Percentiles rank a stretch among this genome's conserved stretches.
Conservation (phyloP, 495 filamentous ascomycete genomes). For the Talaromyces trachyspermus region DNA sequence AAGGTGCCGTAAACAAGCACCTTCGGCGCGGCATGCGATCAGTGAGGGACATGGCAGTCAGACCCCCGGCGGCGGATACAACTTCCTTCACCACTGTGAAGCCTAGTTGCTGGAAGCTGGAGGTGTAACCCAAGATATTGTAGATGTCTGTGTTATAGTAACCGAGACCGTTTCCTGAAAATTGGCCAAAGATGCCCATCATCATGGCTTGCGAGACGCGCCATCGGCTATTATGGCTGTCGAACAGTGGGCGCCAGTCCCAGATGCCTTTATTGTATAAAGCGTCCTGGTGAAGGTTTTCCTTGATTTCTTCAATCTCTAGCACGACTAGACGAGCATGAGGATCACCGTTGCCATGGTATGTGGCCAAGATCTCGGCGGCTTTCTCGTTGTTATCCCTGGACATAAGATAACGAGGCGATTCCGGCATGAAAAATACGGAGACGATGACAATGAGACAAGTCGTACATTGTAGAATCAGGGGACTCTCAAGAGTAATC, state of each 20-base stretch:
- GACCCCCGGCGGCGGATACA: constrained; percentile 58
- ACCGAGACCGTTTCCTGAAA: constrained; percentile 40
- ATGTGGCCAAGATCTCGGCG: constrained; percentile 46
- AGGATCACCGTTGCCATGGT: constrained; percentile 49
- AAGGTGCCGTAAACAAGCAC: constrained; percentile 54
- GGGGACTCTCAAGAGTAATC: constrained; percentile 48
- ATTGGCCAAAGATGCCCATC: constrained; percentile 54
- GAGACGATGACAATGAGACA: constrained; percentile 44
- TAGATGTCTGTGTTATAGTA: constrained; percentile 42
- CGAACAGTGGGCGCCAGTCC: constrained; percentile 58
- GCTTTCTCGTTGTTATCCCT: constrained; percentile 48
- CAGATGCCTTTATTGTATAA: constrained; percentile 56
- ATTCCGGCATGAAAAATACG: constrained; percentile 56
- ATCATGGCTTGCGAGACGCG: constrained; percentile 55
- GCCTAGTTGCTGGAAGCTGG: constrained; percentile 49
- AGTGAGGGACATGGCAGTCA: constrained; percentile 57
- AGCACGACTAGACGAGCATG: constrained; percentile 46
- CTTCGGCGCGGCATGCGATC: constrained; percentile 58
- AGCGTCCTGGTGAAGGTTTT: constrained; percentile 48
- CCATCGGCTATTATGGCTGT: constrained; percentile 51
- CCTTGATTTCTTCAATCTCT: constrained; percentile 49
- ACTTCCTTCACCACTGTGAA: constrained; percentile 59
- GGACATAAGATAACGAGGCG: constrained; percentile 51
- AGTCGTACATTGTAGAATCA: constrained; percentile 38
- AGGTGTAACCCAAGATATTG: constrained; percentile 31